These are phyloP conservation scores for Diaporthe sp. DNA, from an alignment of 2,329 filamentous ascomycete genomes.

Conservation along the genomic window DNA sequence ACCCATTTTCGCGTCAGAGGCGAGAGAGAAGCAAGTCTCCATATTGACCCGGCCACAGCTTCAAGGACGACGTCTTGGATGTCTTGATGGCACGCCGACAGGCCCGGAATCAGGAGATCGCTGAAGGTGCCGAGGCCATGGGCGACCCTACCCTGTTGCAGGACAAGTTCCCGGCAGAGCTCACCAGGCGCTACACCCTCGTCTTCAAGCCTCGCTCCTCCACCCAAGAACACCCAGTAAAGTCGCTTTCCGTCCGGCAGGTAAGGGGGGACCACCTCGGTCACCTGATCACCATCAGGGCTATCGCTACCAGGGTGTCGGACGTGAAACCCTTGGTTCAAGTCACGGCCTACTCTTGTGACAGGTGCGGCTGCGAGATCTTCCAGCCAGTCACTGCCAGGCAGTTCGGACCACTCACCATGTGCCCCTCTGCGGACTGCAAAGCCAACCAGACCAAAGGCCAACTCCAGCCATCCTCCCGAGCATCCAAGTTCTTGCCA, in stretches of 20 bases:
- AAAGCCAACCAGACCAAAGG: slow-evolving; percentile 91
- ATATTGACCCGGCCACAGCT: slow-evolving; percentile 66
- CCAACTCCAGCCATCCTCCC: slow-evolving; percentile 92
- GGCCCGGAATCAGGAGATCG: slow-evolving; percentile 84
- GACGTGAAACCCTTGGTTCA: slow-evolving; percentile 98
- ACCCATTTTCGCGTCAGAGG: background rate
- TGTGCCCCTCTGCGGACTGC: slow-evolving; percentile 93
- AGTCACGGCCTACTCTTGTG: slow-evolving; percentile 98
- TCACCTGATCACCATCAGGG: slow-evolving; percentile 91
- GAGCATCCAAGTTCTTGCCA: slow-evolving; percentile 95
- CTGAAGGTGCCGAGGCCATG: slow-evolving; percentile 75
- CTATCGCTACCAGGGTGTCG: slow-evolving; percentile 94
- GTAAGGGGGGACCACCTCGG: slow-evolving; percentile 94
- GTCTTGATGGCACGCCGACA: slow-evolving; percentile 95
- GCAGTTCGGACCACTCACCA: slow-evolving; percentile 87
- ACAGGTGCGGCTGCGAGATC: slow-evolving; percentile 95
- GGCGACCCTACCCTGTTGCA: slow-evolving; percentile 76
- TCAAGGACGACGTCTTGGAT: slow-evolving; percentile 97
- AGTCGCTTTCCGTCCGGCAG: slow-evolving; percentile 88
- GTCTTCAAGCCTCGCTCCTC: slow-evolving; percentile 94
- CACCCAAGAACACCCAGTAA: slow-evolving; percentile 72
- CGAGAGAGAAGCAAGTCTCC: slow-evolving; percentile 36
- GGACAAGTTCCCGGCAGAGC: slow-evolving; percentile 89
- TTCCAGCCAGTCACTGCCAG: slow-evolving; percentile 96
- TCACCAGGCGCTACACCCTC: slow-evolving; percentile 93